phyloP scores from a whole-genome alignment of 371 early-diverging fungal genomes.

The Rhizopus microsporus region DNA sequence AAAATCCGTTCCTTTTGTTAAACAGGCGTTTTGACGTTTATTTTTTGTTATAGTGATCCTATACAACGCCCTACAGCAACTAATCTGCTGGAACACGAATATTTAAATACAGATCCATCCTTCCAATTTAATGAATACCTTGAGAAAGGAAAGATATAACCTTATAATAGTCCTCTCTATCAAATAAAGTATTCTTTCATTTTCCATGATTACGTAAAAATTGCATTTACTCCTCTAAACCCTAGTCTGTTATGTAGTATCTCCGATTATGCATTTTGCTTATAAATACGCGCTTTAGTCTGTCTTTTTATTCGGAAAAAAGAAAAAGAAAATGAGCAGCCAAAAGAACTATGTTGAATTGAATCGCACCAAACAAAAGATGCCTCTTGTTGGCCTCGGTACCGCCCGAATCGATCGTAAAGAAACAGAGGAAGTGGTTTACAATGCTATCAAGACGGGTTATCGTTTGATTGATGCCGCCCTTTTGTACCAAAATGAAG shows the following conservation, averaged over 20 bases:
- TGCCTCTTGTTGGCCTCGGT: constrained; percentile 52
- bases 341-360: constrained; percentile 21
- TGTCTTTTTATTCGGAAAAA: constrained; percentile 18
- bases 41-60: constrained; percentile 53
- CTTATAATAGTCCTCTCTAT: neutral
- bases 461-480: constrained; percentile 53
- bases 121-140: constrained; percentile 54
- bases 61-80: constrained; percentile 64
- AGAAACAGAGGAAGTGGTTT: constrained; percentile 44
- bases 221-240: no score
- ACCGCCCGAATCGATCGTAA: constrained; percentile 36
- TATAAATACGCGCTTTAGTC: neutral
- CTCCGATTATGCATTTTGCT: no score
- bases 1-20: neutral
- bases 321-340: constrained; percentile 31
- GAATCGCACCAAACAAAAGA: constrained; percentile 45
- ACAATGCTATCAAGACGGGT: constrained; percentile 53
- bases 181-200: no score
- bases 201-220: no score
- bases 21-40: neutral
- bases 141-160: constrained; percentile 30
- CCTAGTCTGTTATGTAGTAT: no score
- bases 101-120: constrained; percentile 42
- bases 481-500: constrained; percentile 65
- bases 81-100: constrained; percentile 56